Evolutionary conservation across 352 stramenopile genomes (phyloP), one percentile per base, ranked within the genome.

Genomic region (Blastocystis sp.): DNA sequence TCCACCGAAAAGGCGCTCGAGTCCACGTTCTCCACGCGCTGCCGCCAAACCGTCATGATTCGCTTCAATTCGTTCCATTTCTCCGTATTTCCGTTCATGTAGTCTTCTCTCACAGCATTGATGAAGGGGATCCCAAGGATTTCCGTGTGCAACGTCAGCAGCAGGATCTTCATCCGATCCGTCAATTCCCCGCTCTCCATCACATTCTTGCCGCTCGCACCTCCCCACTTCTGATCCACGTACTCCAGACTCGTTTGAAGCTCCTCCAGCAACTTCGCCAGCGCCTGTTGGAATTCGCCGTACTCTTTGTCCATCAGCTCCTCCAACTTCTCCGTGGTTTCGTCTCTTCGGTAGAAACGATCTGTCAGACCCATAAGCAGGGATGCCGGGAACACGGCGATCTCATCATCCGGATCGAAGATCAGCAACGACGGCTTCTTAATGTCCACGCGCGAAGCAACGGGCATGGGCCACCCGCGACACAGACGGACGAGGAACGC

Each of bases 401-500:
- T 81, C 43, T 81, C 71, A 38, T 81, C 71, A 6, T 59, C 4
- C 4, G 71, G 71, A 42, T 81, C 71, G 43, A 65, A 81, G 11
- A 81, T 24, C 7, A 81, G 10, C 38, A 81, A 42, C 21, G 71
- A 63, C 10, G 42, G 42, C 40, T 21, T 24, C 19, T 64, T 57
- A 34, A 81, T 3, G 45, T 81, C 57, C 3, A 81, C 17, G 28
- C 14, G 43, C 0, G 54, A 19, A 17, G 57, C 57, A 1, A 66
- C 52, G 11, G 42, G 14, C 71, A 81, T 81, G 0, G 40, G 71
- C 71, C 71, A 81, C 28, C 71, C 21, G 2, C 71, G 48, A 65
- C 71, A 81, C 7, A 81, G 4, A 10, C 48, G 24, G 40, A 64
- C 71, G 21, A 81, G 48, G 45, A 81, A 64, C 17, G 71, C 40